Evolutionary conservation across 2,329 filamentous ascomycete species (phyloP).

Genomic region (Camptophora hylomeconis): DNA sequence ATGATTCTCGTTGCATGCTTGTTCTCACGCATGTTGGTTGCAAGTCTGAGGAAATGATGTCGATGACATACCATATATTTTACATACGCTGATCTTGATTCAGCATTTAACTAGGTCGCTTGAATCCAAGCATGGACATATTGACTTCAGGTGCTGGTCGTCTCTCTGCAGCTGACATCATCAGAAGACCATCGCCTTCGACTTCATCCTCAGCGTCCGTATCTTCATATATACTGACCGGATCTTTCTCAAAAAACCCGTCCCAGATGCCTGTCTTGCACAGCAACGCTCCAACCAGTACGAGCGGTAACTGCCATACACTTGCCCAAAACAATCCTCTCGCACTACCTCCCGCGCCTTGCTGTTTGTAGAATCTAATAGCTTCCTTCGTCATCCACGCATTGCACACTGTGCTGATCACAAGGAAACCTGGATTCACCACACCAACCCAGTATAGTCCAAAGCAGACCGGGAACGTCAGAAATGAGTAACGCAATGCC

Average conservation of each 20-base stretch:
- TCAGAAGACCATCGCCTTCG: conserved; percentile 6
- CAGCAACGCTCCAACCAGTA: conserved; percentile 78
- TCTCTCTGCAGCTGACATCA: not conserved
- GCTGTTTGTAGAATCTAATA: conserved; percentile 63
- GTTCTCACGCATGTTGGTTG: no score
- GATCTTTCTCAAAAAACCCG: conserved; percentile 58
- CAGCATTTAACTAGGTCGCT: conserved; percentile 11
- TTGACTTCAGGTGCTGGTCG: conserved; percentile 7
- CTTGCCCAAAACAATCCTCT: conserved; percentile 90
- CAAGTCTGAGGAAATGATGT: no score
- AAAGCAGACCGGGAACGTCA: conserved; percentile 76
- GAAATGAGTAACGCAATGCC: conserved; percentile 70
- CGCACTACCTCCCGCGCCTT: conserved; percentile 69
- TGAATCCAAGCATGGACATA: conserved; percentile 14
- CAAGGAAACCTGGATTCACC: conserved; percentile 74
- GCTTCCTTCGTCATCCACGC: conserved; percentile 73
- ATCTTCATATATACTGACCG: conserved; percentile 43
- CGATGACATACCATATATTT: no score
- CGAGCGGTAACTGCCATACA: conserved; percentile 84
- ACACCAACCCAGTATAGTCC: conserved; percentile 66
- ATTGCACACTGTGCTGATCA: conserved; percentile 71
- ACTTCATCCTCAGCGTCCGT: conserved; percentile 27
- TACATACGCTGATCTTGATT: no score
- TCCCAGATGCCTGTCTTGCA: conserved; percentile 92
- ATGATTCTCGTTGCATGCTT: no score